A percentile compares a stretch with the other conserved stretches of the same genome.
Evolutionary conservation across 441 rosid genomes (phyloP).

Genomic region (Biscutella laevigata): DNA sequence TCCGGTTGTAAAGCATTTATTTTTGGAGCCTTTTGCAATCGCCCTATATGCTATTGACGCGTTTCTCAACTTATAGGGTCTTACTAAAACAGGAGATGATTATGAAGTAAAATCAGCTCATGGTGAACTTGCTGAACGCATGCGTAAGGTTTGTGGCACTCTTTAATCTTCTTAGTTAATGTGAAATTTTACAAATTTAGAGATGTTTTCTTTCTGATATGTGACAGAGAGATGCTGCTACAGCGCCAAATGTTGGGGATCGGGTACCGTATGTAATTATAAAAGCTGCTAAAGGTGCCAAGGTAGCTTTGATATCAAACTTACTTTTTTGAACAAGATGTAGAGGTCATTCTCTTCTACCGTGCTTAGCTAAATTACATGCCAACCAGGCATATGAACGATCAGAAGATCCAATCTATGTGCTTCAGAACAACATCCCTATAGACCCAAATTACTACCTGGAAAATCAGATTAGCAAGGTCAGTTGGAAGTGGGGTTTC

Average conservation of each 20-base stretch:
- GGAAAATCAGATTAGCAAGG: constrained; percentile 95
- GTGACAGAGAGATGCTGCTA: constrained; percentile 89
- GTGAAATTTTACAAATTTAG: constrained; percentile 19
- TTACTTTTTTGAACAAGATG: not conserved
- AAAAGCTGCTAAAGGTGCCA: constrained; percentile 95
- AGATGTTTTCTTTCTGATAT: constrained; percentile 16
- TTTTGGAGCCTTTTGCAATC: no score
- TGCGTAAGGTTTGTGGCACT: constrained; percentile 72
- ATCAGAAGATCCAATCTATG: constrained; percentile 96
- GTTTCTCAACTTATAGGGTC: constrained; percentile 48
- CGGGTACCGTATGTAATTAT: constrained; percentile 92
- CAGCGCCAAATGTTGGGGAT: constrained; percentile 99
- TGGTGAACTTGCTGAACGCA: constrained; percentile 96
- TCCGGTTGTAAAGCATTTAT: no score
- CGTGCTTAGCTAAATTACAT: constrained; percentile 12
- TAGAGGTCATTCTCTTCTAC: constrained; percentile 1
- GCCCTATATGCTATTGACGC: constrained; percentile 2
- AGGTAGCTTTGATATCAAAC: constrained; percentile 41
- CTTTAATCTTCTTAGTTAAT: not conserved
- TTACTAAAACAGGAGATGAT: constrained; percentile 91
- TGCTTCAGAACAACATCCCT: constrained; percentile 84
- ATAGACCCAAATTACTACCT: constrained; percentile 90
- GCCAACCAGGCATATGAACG: constrained; percentile 77
- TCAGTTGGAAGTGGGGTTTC: constrained; percentile 24
- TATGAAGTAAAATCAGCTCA: constrained; percentile 95